Conservation (phyloP, 345 rosid genomes). For the Hibiscus tridactylites region DNA sequence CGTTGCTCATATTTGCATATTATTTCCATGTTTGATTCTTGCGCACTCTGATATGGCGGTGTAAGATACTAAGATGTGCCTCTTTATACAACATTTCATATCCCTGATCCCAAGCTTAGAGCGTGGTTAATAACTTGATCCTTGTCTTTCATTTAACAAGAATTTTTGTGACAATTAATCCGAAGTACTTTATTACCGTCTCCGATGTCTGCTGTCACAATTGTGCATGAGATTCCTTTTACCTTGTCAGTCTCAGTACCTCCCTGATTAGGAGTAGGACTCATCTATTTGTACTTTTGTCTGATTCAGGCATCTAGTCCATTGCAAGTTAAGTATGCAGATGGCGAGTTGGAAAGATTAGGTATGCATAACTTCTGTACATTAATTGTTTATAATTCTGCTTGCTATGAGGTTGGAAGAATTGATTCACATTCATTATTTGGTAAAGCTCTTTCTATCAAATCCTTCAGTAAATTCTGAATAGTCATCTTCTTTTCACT, state of each 20-base stretch:
- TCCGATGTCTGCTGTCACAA: neutral
- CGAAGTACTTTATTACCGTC: neutral
- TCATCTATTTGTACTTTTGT: conserved; percentile 14
- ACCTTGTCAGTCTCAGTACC: neutral
- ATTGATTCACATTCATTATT: neutral
- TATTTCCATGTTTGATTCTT: neutral
- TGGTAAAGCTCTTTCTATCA: conserved; percentile 3
- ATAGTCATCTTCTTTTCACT: neutral
- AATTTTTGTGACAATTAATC: neutral
- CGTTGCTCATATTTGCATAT: neutral
- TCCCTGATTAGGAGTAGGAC: conserved; percentile 10
- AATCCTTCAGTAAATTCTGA: neutral
- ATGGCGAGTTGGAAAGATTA: conserved; percentile 98
- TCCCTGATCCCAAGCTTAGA: neutral
- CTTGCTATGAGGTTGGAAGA: conserved; percentile 12
- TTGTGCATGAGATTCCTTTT: conserved; percentile 1
- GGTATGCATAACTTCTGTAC: conserved; percentile 37
- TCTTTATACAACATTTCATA: neutral
- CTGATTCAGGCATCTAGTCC: conserved; percentile 84
- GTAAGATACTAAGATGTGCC: no score
- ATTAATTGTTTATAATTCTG: conserved; percentile 11
- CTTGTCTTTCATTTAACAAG: neutral
- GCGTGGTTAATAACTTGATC: neutral
- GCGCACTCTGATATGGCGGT: neutral
- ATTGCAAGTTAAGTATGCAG: conserved; percentile 99